phyloP scores from a whole-genome alignment of 78 protist genomes.

The Paulinella micropora region DNA sequence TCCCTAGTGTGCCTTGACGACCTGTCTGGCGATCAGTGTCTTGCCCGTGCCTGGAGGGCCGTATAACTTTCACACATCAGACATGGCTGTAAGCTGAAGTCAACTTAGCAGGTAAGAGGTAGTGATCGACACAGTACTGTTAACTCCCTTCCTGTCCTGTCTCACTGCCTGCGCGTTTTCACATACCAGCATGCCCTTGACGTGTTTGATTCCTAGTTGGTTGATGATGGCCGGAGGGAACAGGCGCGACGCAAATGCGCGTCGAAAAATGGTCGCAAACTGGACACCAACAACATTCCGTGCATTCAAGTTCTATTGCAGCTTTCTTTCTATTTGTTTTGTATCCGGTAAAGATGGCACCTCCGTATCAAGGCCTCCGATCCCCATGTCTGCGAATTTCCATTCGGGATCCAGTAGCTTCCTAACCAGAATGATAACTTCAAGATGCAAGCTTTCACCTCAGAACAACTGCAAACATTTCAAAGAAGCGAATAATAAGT shows the following conservation, averaged over 20 bases:
- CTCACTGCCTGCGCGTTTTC: constrained; percentile 8
- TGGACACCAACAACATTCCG: too few species aligned
- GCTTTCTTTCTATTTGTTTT: too few species aligned
- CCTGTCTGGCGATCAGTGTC: constrained; percentile 40
- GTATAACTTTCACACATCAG: constrained; percentile 59
- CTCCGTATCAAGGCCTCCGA: constrained; percentile 11
- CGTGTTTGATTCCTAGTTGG: constrained; percentile 83
- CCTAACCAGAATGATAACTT: too few species aligned
- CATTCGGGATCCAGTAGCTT: too few species aligned
- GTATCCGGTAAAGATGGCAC: too few species aligned
- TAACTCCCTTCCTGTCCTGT: constrained; percentile 75
- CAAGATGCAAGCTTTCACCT: too few species aligned
- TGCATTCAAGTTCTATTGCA: too few species aligned
- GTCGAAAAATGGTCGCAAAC: constrained; percentile 5
- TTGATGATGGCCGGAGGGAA: constrained; percentile 31
- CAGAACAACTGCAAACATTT: too few species aligned
- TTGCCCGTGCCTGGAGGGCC: constrained; percentile 96
- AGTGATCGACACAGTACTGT: constrained; percentile 23
- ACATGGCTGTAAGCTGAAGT: background rate
- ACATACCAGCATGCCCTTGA: constrained; percentile 51
- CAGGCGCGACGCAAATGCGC: constrained; percentile 2
- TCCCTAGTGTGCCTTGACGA: constrained; percentile 29
- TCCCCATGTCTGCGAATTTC: too few species aligned
- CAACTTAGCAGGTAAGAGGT: background rate
- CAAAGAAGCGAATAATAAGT: too few species aligned